Conservation (phyloP, 2,329 filamentous ascomycete species). For the Claviceps sp. region DNA sequence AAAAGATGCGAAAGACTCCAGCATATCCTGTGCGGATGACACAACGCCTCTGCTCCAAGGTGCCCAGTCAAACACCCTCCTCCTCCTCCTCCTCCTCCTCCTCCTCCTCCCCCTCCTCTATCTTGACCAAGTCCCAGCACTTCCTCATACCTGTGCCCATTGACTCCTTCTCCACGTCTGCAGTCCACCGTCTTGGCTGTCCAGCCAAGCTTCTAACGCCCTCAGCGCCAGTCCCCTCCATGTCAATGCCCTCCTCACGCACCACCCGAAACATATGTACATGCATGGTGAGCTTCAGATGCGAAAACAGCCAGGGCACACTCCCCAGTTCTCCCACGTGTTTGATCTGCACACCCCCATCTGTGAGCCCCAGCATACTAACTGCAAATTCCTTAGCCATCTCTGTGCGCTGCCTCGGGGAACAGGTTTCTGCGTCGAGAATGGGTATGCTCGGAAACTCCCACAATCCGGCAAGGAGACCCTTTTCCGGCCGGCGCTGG, state of each 20-base stretch:
- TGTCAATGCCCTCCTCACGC: constrained; percentile 2
- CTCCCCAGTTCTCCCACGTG: constrained; percentile 32
- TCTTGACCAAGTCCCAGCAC: constrained; percentile 35
- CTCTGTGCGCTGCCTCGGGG: constrained; percentile 20
- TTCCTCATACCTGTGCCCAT: constrained; percentile 48
- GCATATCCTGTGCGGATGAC: too few species aligned
- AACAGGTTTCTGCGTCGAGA: constrained; percentile 7
- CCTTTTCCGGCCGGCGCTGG: constrained; percentile 37
- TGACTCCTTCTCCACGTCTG: constrained; percentile 32
- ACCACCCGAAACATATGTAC: constrained; percentile 35
- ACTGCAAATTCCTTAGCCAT: constrained; percentile 23
- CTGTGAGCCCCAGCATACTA: background rate
- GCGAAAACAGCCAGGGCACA: constrained; percentile 45
- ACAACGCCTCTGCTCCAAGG: too few species aligned
- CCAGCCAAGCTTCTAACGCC: background rate
- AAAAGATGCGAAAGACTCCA: too few species aligned
- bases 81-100: background rate
- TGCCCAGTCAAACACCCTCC: too few species aligned
- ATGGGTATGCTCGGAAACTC: constrained; percentile 37
- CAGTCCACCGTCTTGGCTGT: constrained; percentile 16
- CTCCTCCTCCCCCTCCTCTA: constrained; percentile 6
- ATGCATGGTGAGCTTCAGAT: constrained; percentile 43
- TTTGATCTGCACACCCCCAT: constrained; percentile 10
- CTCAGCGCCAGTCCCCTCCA: background rate
- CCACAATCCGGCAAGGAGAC: constrained; percentile 42